Evolutionary conservation across 192 early-diverging fungal genomes (phyloP).

Genomic region (Entrophospora sp.): DNA sequence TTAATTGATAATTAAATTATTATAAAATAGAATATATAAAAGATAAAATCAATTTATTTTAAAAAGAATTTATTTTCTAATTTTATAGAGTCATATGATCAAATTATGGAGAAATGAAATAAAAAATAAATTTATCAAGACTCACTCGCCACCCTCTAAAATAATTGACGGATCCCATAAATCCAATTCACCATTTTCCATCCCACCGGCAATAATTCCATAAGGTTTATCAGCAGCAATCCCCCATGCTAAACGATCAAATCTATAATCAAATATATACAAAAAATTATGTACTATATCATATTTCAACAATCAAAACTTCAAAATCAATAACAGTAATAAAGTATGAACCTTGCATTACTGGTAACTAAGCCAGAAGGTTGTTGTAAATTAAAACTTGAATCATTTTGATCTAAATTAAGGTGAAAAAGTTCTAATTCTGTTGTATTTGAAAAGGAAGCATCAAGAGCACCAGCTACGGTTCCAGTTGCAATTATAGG

Average conservation of each 20-base stretch:
- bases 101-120: too few relatives aligned
- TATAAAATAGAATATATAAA: too few relatives aligned
- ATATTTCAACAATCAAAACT: too few relatives aligned
- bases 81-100: too few relatives aligned
- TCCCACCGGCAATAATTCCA: conserved; percentile 87
- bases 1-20: too few relatives aligned
- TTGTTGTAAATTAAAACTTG: conserved; percentile 29
- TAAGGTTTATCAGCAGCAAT: conserved; percentile 38
- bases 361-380: conserved; percentile 44
- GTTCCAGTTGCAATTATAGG: conserved; percentile 82
- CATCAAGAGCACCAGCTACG: conserved; percentile 92
- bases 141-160: conserved; percentile 47
- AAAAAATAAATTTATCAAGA: too few relatives aligned
- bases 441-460: conserved; percentile 81
- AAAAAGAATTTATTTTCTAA: too few relatives aligned
- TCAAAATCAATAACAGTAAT: too few relatives aligned
- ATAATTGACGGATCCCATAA: conserved; percentile 78
- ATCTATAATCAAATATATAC: conserved; percentile 39
- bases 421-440: conserved; percentile 85
- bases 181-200: conserved; percentile 87
- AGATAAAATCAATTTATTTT: not conserved
- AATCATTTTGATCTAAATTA: conserved; percentile 33
- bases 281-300: too few relatives aligned
- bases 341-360: conserved; percentile 46
- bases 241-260: conserved; percentile 86